Conservation (phyloP, 2,329 filamentous ascomycete species). For the Boeremia exigua region DNA sequence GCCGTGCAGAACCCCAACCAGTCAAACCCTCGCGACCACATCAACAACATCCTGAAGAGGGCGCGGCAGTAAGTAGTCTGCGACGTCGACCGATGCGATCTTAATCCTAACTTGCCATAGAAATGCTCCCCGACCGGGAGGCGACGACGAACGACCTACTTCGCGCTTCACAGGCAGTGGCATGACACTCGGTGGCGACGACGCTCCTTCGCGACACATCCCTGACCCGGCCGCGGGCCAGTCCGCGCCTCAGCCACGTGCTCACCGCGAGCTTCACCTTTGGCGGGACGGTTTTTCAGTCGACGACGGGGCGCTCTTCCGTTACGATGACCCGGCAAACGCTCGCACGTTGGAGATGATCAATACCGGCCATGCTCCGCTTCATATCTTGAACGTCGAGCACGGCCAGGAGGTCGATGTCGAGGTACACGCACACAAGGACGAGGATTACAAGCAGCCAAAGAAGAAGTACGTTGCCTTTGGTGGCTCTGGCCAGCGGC, state of each 20-base stretch:
- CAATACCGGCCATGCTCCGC: slow-evolving; percentile 74
- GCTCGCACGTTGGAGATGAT: slow-evolving; percentile 76
- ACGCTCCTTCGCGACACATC: slow-evolving; percentile 71
- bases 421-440: slow-evolving; percentile 74
- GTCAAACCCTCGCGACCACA: slow-evolving; percentile 55
- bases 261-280: slow-evolving; percentile 75
- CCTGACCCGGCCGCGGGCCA: slow-evolving; percentile 61
- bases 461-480: slow-evolving; percentile 82
- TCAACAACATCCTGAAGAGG: slow-evolving; percentile 57
- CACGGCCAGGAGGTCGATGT: slow-evolving; percentile 79
- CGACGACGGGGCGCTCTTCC: slow-evolving; percentile 77
- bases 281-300: slow-evolving; percentile 88
- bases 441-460: slow-evolving; percentile 74
- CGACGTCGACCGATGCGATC: neutral
- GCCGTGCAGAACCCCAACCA: slow-evolving; percentile 70
- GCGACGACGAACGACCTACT: slow-evolving; percentile 58
- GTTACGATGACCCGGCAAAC: slow-evolving; percentile 80
- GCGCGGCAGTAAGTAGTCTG: slow-evolving; percentile 49
- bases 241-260: slow-evolving; percentile 55
- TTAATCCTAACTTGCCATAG: slow-evolving; percentile 51
- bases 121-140: slow-evolving; percentile 65
- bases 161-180: slow-evolving; percentile 72
- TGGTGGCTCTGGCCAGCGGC: slow-evolving; percentile 70
- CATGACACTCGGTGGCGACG: slow-evolving; percentile 79
- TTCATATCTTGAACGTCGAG: slow-evolving; percentile 78